phyloP scores from a whole-genome alignment of 306 rosid genomes.

The Cucumis sativus region Cucumber_9930_V3 NC_026661.2:22290501-22291000 shows the following conservation, averaged over 20 bases:
- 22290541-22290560: too few species aligned
- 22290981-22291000: not conserved
- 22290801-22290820: slow-evolving; percentile 1
- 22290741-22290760: not conserved
- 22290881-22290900: slow-evolving; percentile 41
- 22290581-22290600: too few species aligned
- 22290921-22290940: slow-evolving; percentile 21
- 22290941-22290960: slow-evolving; percentile 43
- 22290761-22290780: not conserved
- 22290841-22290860: slow-evolving; percentile 49
- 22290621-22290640: too few species aligned
- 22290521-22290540: too few species aligned
- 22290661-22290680: not conserved
- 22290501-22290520: too few species aligned
- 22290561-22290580: too few species aligned
- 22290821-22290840: slow-evolving; percentile 6
- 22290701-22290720: not conserved
- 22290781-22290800: not conserved
- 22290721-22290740: not conserved
- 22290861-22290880: slow-evolving; percentile 50
- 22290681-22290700: not conserved
- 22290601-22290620: too few species aligned
- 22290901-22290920: slow-evolving; percentile 54
- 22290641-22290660: not conserved
- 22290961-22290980: slow-evolving; percentile 2